phyloP scores from a whole-genome alignment of 2,329 filamentous ascomycete genomes.

The Pestalotiopsis sp. region DNA sequence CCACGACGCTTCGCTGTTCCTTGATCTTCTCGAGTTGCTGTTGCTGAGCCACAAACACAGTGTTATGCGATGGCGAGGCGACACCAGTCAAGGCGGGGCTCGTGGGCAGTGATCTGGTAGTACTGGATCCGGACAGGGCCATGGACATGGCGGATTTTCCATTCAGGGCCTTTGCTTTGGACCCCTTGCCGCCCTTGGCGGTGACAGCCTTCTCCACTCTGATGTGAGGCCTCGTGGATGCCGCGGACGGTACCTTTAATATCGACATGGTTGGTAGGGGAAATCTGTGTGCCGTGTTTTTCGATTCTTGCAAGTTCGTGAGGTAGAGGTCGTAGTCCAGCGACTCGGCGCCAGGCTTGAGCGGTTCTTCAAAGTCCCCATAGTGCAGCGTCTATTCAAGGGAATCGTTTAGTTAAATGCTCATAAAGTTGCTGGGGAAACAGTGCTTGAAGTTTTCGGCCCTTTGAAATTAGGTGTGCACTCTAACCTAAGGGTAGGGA shows the following conservation, averaged over 20 bases:
- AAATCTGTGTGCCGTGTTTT: slow-evolving; percentile 48
- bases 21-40: slow-evolving; percentile 56
- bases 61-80: slow-evolving; percentile 60
- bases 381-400: slow-evolving; percentile 53
- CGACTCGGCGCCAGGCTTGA: slow-evolving; percentile 46
- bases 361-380: slow-evolving; percentile 51
- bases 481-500: too few species aligned
- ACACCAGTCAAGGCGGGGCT: slow-evolving; percentile 60
- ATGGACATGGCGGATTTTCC: slow-evolving; percentile 45
- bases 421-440: neutral
- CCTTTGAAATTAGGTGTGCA: too few species aligned
- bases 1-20: slow-evolving; percentile 54
- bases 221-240: slow-evolving; percentile 15
- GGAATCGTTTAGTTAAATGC: neutral
- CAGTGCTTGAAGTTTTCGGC: neutral
- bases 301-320: slow-evolving; percentile 51
- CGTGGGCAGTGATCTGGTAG: slow-evolving; percentile 49
- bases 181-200: slow-evolving; percentile 31
- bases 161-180: slow-evolving; percentile 23
- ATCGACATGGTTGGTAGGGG: slow-evolving; percentile 54
- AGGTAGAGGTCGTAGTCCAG: slow-evolving; percentile 60
- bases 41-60: slow-evolving; percentile 52
- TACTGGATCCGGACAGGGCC: slow-evolving; percentile 39
- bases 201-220: slow-evolving; percentile 25
- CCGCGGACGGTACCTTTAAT: slow-evolving; percentile 41